Evolutionary conservation across 805 yeast genomes (phyloP), one percentile per base, ranked within the genome.

Genomic region (Torulaspora quercuum): DNA sequence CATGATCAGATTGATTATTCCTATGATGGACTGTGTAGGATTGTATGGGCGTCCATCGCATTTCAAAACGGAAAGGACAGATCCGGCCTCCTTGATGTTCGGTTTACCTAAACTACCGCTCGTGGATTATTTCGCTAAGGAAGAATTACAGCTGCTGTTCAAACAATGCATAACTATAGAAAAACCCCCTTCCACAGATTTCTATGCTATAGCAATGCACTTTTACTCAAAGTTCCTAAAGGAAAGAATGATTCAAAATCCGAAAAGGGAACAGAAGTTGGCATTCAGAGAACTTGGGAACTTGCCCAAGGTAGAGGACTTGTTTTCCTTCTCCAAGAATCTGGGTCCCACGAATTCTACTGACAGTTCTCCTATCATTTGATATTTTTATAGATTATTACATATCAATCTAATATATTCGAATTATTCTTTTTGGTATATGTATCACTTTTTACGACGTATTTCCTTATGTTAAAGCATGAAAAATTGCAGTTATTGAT

Each of bases 101-200:
- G 89, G 82, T 0, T 66, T 82, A 41, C 92, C 92, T 3, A 74
- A 73, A 28, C 68, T 82, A 48, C 92, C 92, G n/a, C 73, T 68
- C 35, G 75, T 75, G 16, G 72, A 75, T 47, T 78, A 77, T 45
- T 53, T 82, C 24, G 46, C 55, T 9, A 11, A 16, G 14, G 45
- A 52, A 25, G 57, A 52, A 32, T 22, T 52, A 18, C 39, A 10
- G 17, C 27, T 18, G 25, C 29, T 53, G 12, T 25, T 47, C 10
- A 37, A 37, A 2, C 20, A 35, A 6, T 32, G 16, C 24, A 22
- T 35, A 28, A 14, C 23, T 14, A 18, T 29, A 11, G 40, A 38
- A 8, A 31, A 35, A 7, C 19, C 29, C 7, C 33, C 39, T 18
- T 25, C 46, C 2, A 32, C 37, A 24, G 55, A 50, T 23, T 33